Conservation (phyloP, 768 basidiomycete species). For the Boletus subparvulus region DNA sequence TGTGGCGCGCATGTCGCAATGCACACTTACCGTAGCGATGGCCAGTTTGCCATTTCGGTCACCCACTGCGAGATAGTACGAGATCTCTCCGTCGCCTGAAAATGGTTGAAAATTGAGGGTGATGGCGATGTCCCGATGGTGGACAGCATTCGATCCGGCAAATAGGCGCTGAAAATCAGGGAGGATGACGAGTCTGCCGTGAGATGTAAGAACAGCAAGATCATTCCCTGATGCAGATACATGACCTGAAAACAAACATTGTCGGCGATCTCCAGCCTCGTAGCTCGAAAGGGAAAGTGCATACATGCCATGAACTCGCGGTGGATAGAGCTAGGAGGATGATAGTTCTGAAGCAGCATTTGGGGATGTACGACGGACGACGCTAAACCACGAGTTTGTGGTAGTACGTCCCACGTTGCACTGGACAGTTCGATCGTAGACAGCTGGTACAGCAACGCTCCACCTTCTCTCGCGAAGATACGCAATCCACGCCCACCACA, state of each 20-base stretch:
- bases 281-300: neutral
- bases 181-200: slow-evolving; percentile 27
- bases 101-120: slow-evolving; percentile 26
- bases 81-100: slow-evolving; percentile 20
- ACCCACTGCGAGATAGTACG: slow-evolving; percentile 52
- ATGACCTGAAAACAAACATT: slow-evolving; percentile 34
- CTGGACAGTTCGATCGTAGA: slow-evolving; percentile 36
- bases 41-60: slow-evolving; percentile 39
- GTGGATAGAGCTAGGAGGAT: neutral
- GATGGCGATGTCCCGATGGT: slow-evolving; percentile 39
- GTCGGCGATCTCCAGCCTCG: neutral
- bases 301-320: slow-evolving; percentile 31
- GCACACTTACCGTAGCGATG: slow-evolving; percentile 43
- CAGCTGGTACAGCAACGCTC: slow-evolving; percentile 44
- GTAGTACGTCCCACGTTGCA: slow-evolving; percentile 36
- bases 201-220: slow-evolving; percentile 30
- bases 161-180: slow-evolving; percentile 29
- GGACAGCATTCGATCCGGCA: slow-evolving; percentile 30
- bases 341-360: slow-evolving; percentile 13
- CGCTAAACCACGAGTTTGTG: slow-evolving; percentile 3
- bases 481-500: slow-evolving; percentile 50
- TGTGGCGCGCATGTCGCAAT: neutral
- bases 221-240: slow-evolving; percentile 47
- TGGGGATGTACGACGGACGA: slow-evolving; percentile 23
- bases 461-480: slow-evolving; percentile 52